Conservation (phyloP, 352 stramenopile genomes). For the Phytophthora litchii region DNA sequence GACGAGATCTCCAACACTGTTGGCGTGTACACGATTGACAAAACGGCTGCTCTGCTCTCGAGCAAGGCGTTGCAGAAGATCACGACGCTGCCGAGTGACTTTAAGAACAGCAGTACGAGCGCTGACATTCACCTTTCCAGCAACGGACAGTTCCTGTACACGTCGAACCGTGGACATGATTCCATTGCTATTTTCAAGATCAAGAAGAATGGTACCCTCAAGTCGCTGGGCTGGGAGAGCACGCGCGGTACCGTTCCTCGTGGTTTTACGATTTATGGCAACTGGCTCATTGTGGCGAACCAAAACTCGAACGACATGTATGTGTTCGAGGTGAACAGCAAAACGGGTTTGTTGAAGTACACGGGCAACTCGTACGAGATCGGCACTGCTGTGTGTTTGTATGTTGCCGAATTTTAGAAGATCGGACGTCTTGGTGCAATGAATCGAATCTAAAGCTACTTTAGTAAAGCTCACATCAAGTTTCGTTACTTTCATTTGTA, state of each 20-base stretch:
- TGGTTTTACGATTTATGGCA: conserved; percentile 50
- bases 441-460: neutral
- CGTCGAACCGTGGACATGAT: conserved; percentile 70
- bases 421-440: neutral
- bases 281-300: conserved; percentile 67
- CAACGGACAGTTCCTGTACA: conserved; percentile 65
- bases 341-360: conserved; percentile 49
- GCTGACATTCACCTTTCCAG: conserved; percentile 64
- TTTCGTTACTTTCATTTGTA: too few relatives aligned
- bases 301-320: conserved; percentile 65
- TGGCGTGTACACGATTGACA: conserved; percentile 53
- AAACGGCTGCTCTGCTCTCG: conserved; percentile 29
- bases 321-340: conserved; percentile 53
- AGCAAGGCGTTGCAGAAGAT: conserved; percentile 46
- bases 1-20: conserved; percentile 70
- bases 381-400: conserved; percentile 49
- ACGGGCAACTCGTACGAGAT: conserved; percentile 47
- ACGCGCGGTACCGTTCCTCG: conserved; percentile 51
- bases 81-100: conserved; percentile 54
- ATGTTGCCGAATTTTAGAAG: conserved; percentile 30
- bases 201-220: conserved; percentile 37
- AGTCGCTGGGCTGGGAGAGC: conserved; percentile 41
- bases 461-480: neutral
- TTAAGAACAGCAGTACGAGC: conserved; percentile 31
- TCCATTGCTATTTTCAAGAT: conserved; percentile 68